These are phyloP conservation scores for Fomitopsis betulina DNA, from an alignment of 1,284 basidiomycete species.

Conservation along the genomic window DNA sequence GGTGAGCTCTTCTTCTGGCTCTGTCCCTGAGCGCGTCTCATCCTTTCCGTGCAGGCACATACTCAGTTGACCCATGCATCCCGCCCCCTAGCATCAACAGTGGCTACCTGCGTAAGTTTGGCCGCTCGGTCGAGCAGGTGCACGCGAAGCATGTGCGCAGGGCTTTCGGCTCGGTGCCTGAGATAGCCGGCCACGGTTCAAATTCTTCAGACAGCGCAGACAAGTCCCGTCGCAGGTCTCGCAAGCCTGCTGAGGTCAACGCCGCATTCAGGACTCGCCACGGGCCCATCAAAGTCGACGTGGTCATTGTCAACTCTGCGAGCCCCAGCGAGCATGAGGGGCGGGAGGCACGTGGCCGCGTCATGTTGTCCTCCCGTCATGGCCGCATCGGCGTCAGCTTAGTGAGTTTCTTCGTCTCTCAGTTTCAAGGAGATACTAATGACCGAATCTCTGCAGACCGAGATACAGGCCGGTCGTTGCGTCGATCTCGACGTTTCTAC, in stretches of 20 bases:
- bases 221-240: background rate
- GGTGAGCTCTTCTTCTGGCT: background rate
- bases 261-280: conserved; percentile 2
- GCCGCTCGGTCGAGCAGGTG: background rate
- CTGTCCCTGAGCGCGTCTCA: background rate
- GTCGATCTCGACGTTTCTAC: conserved; percentile 3
- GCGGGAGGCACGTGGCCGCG: background rate
- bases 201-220: background rate
- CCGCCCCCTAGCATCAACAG: background rate
- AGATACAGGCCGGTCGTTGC: background rate
- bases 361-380: background rate
- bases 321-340: background rate
- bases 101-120: too few species aligned
- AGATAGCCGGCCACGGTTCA: background rate
- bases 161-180: background rate
- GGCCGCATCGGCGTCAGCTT: conserved; percentile 2
- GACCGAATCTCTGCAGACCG: background rate
- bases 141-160: background rate
- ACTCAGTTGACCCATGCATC: background rate
- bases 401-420: background rate
- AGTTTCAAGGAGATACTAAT: background rate
- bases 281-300: background rate
- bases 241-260: background rate
- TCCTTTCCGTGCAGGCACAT: background rate
- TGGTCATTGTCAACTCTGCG: background rate